Conservation (phyloP, 306 rosid species). For the Abrus precatorius region DNA sequence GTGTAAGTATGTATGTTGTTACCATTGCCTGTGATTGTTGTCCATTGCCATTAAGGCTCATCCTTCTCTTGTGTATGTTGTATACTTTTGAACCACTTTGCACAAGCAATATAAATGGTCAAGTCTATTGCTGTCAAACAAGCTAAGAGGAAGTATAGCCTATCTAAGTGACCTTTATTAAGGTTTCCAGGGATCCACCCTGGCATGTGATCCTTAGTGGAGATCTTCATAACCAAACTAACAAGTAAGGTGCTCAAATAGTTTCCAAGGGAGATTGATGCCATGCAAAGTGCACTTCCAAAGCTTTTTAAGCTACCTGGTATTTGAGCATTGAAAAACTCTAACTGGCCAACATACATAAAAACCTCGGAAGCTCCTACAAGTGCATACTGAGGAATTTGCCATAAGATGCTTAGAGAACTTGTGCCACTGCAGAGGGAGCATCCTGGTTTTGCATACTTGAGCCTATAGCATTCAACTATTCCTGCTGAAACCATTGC, state of each 20-base stretch:
- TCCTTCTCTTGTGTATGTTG: conserved; percentile 56
- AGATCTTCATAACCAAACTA: conserved; percentile 61
- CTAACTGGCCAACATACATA: conserved; percentile 80
- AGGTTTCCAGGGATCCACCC: conserved; percentile 81
- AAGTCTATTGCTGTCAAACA: conserved; percentile 61
- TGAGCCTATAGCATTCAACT: conserved; percentile 66
- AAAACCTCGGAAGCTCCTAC: conserved; percentile 83
- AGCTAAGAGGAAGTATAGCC: conserved; percentile 78
- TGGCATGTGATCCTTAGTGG: conserved; percentile 58
- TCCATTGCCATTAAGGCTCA: conserved; percentile 49
- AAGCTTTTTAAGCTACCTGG: conserved; percentile 87
- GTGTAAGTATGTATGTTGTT: conserved; percentile 50
- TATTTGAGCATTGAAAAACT: conserved; percentile 77
- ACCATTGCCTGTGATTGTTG: conserved; percentile 49
- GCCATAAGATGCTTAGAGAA: conserved; percentile 78
- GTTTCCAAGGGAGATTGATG: conserved; percentile 78
- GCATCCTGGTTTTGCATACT: conserved; percentile 47
- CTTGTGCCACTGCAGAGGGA: conserved; percentile 50
- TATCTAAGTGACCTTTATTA: conserved; percentile 70
- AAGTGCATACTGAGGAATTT: conserved; percentile 73
- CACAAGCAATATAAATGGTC: conserved; percentile 56
- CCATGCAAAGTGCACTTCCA: conserved; percentile 86
- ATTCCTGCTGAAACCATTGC: conserved; percentile 77
- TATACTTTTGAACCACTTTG: conserved; percentile 65
- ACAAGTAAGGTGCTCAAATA: conserved; percentile 70